Conservation (phyloP, 345 rosid genomes). For the Erysimum cheiranthoides region DNA sequence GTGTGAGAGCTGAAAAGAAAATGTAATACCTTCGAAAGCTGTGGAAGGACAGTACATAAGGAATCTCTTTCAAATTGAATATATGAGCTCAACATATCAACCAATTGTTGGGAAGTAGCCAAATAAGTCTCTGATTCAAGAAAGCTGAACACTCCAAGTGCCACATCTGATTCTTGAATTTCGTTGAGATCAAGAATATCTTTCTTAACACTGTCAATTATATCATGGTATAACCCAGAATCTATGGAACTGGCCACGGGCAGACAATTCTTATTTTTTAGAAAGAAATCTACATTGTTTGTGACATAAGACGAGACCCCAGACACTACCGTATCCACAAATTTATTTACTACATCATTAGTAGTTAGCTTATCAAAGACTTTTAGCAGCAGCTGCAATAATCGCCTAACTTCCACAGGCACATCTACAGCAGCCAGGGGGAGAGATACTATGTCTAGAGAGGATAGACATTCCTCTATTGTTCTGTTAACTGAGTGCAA, state of each 20-base stretch:
- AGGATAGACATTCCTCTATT: conserved; percentile 70
- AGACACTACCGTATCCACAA: conserved; percentile 55
- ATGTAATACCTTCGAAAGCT: conserved; percentile 66
- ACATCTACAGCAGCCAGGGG: conserved; percentile 62
- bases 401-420: conserved; percentile 72
- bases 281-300: conserved; percentile 49
- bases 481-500: conserved; percentile 67
- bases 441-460: conserved; percentile 68
- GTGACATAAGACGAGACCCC: conserved; percentile 65
- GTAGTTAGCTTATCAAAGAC: conserved; percentile 58
- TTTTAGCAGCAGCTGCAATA: conserved; percentile 68
- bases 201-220: conserved; percentile 57
- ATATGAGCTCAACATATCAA: conserved; percentile 58
- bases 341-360: conserved; percentile 59
- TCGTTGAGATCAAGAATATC: conserved; percentile 62
- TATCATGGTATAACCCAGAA: conserved; percentile 52
- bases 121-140: conserved; percentile 63
- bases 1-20: conserved; percentile 17
- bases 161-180: conserved; percentile 51
- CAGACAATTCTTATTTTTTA: conserved; percentile 52
- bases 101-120: conserved; percentile 72
- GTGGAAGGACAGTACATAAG: conserved; percentile 50
- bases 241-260: conserved; percentile 49
- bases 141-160: conserved; percentile 53
- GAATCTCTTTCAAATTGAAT: conserved; percentile 54